Evolutionary conservation across 306 rosid species (phyloP).

Genomic region (Mimosa bimucronata): DNA sequence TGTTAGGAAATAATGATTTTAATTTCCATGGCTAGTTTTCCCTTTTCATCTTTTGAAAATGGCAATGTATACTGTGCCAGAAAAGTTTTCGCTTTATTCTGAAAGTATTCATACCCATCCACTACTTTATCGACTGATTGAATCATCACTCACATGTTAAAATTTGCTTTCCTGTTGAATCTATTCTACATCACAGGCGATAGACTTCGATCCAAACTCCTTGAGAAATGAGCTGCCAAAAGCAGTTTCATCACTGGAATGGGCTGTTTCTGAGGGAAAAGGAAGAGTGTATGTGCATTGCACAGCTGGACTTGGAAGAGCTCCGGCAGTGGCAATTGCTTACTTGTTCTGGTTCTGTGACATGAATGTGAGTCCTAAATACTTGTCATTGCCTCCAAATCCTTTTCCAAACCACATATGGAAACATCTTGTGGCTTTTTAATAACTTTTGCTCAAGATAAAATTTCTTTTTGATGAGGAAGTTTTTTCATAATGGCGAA

Average conservation of each 20-base stretch:
- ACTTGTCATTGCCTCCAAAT: slow-evolving; percentile 12
- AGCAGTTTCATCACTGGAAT: slow-evolving; percentile 88
- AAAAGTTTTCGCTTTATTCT: slow-evolving; percentile 9
- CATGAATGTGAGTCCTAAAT: slow-evolving; percentile 68
- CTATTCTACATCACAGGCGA: slow-evolving; percentile 56
- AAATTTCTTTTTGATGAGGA: not conserved
- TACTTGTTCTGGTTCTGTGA: slow-evolving; percentile 87
- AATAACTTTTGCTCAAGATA: not conserved
- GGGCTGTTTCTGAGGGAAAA: slow-evolving; percentile 83
- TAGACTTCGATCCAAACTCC: slow-evolving; percentile 90
- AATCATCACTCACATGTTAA: slow-evolving; percentile 23
- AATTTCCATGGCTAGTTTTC: slow-evolving; percentile 7
- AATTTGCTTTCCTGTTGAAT: slow-evolving; percentile 3
- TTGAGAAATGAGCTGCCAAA: slow-evolving; percentile 74
- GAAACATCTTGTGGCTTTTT: slow-evolving; percentile 11
- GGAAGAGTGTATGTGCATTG: slow-evolving; percentile 88
- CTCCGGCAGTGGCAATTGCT: slow-evolving; percentile 87
- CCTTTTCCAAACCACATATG: not conserved
- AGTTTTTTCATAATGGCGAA: not conserved
- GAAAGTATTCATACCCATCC: slow-evolving; percentile 1
- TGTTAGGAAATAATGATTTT: slow-evolving; percentile 22
- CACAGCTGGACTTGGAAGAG: slow-evolving; percentile 95
- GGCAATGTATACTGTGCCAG: not conserved
- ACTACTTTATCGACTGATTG: slow-evolving; percentile 2
- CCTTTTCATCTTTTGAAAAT: slow-evolving; percentile 7